These are phyloP conservation scores for Lyophyllum atratum DNA, from an alignment of 768 basidiomycete genomes.

Conservation along the genomic window DNA sequence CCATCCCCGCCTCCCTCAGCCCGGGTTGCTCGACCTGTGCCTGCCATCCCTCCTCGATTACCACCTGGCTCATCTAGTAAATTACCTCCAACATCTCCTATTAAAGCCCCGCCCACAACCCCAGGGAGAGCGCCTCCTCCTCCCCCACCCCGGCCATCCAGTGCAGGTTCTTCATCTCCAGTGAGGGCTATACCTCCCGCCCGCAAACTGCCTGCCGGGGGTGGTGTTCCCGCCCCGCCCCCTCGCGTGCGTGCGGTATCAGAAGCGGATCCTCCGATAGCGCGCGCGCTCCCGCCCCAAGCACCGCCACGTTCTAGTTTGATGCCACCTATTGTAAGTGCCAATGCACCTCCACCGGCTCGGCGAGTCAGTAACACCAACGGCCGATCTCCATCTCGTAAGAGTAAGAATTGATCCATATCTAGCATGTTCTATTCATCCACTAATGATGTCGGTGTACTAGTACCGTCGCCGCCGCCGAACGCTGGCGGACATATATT, in stretches of 20 bases:
- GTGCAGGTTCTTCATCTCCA: constrained; percentile 27
- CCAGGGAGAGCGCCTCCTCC: constrained; percentile 30
- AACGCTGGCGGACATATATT: constrained; percentile 71
- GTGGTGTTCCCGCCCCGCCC: constrained; percentile 32
- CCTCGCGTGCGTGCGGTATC: constrained; percentile 46
- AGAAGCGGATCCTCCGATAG: constrained; percentile 36
- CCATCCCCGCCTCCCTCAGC: constrained; percentile 22
- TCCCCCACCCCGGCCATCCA: constrained; percentile 47
- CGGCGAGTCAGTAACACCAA: constrained; percentile 17
- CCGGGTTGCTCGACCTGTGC: constrained; percentile 25
- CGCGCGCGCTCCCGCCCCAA: constrained; percentile 32
- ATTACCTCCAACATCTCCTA: constrained; percentile 19
- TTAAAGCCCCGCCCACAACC: constrained; percentile 30
- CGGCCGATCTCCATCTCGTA: constrained; percentile 41
- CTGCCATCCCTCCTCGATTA: constrained; percentile 32
- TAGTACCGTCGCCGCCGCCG: constrained; percentile 56
- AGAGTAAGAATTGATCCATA: constrained; percentile 40
- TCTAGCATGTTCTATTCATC: background rate
- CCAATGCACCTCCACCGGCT: constrained; percentile 9
- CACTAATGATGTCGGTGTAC: background rate
- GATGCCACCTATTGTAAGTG: constrained; percentile 16
- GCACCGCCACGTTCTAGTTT: constrained; percentile 28
- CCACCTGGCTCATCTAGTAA: constrained; percentile 2
- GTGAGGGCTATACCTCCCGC: constrained; percentile 37
- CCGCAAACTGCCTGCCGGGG: constrained; percentile 32